Conservation (phyloP, 2,329 filamentous ascomycete species). For the Lojkania enalia region DNA sequence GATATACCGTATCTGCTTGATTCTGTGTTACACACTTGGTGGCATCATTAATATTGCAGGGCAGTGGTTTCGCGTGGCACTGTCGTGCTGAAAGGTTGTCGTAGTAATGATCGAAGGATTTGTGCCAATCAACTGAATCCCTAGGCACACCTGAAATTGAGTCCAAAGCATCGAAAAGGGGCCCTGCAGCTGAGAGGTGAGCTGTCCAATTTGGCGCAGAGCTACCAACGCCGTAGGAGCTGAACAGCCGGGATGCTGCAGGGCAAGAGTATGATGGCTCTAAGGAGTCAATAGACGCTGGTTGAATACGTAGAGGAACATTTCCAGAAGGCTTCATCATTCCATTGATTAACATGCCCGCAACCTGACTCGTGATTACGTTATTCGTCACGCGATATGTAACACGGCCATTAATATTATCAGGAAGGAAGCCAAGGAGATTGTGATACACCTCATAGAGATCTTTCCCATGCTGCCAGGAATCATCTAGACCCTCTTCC, state of each 20-base stretch:
- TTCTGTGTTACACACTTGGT: constrained; percentile 63
- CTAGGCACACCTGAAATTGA: constrained; percentile 66
- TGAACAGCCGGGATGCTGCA: constrained; percentile 51
- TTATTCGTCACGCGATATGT: constrained; percentile 79
- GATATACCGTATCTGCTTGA: constrained; percentile 70
- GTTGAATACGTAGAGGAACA: constrained; percentile 51
- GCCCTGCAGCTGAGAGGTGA: constrained; percentile 62
- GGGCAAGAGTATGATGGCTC: constrained; percentile 73
- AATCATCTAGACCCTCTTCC: constrained; percentile 69
- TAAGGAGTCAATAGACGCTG: constrained; percentile 67
- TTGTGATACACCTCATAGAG: constrained; percentile 75
- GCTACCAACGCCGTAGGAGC: constrained; percentile 51
- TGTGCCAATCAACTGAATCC: constrained; percentile 66
- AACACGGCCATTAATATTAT: constrained; percentile 50
- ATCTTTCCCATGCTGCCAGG: constrained; percentile 75
- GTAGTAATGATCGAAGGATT: constrained; percentile 78
- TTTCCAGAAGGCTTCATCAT: constrained; percentile 52
- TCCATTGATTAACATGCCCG: constrained; percentile 71
- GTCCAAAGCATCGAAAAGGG: constrained; percentile 66
- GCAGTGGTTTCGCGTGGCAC: constrained; percentile 73
- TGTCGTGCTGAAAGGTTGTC: constrained; percentile 80
- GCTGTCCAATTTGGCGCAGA: constrained; percentile 58
- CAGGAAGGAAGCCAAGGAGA: constrained; percentile 68
- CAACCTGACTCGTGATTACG: constrained; percentile 79
- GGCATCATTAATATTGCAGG: constrained; percentile 62